Percentiles rank a stretch among this genome's conserved stretches.
These are phyloP conservation scores for Syzygium aromaticum DNA, from an alignment of 345 rosid species.

Conservation along the genomic window DNA sequence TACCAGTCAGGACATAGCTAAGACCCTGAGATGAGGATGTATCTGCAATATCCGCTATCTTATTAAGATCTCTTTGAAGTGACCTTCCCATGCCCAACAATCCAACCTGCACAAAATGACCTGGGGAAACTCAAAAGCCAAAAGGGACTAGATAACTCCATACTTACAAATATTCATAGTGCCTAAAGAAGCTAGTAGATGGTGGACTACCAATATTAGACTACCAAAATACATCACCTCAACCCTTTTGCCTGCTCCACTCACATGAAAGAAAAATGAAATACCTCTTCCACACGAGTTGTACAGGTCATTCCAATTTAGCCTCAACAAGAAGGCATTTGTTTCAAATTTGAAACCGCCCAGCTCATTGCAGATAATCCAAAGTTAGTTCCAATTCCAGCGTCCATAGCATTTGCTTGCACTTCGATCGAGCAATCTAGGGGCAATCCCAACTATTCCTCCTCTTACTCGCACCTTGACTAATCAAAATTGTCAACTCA, in stretches of 20 bases:
- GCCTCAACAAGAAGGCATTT: background rate
- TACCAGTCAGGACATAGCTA: constrained; percentile 82
- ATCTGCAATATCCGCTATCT: constrained; percentile 74
- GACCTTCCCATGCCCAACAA: constrained; percentile 78
- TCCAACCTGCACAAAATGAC: constrained; percentile 42
- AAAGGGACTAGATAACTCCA: background rate
- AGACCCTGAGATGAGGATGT: constrained; percentile 87
- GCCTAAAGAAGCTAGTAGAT: background rate
- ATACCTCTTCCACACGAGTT: background rate
- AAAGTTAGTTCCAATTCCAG: background rate
- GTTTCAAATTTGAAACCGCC: background rate
- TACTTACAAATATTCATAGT: background rate
- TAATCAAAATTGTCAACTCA: background rate
- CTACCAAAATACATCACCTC: background rate
- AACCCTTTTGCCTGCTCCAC: background rate
- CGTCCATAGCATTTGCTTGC: background rate
- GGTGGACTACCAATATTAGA: background rate
- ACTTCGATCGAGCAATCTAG: background rate
- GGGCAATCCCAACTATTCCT: background rate
- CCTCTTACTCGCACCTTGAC: background rate
- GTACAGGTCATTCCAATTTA: background rate
- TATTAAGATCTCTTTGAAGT: constrained; percentile 74
- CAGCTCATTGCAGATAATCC: background rate
- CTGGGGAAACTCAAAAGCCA: background rate
- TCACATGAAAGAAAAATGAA: background rate